A percentile compares a stretch with the other conserved stretches of the same genome.
Conservation (phyloP, 1,139 yeast species). For the Scheffersomyces lignicola region DNA sequence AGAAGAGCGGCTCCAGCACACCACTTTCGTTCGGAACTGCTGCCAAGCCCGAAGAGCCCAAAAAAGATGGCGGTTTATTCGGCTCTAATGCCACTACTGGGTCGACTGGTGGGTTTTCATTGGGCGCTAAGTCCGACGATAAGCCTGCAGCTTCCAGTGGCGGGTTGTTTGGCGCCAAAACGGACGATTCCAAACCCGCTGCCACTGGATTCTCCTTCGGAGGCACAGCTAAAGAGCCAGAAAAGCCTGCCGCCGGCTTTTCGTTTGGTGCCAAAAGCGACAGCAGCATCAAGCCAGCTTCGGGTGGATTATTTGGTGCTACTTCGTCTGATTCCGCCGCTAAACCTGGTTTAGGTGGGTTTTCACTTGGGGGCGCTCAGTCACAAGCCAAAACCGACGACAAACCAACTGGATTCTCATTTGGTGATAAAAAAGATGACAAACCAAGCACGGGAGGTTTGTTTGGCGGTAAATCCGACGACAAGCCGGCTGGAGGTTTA, state of each 20-base stretch:
- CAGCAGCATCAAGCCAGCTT: conserved; percentile 19
- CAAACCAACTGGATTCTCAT: conserved; percentile 15
- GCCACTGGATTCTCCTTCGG: conserved; percentile 22
- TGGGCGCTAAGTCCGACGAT: conserved; percentile 15
- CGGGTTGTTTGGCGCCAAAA: conserved; percentile 25
- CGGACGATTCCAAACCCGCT: conserved; percentile 18
- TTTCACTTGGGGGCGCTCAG: too few relatives aligned
- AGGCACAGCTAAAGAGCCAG: conserved; percentile 18
- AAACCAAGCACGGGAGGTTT: conserved; percentile 19
- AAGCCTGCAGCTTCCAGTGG: conserved; percentile 11
- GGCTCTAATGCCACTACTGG: conserved; percentile 18
- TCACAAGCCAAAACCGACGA: too few relatives aligned
- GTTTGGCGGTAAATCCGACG: conserved; percentile 21
- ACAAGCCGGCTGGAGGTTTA: conserved; percentile 18
- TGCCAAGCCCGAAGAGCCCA: conserved; percentile 19
- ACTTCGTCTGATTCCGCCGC: too few relatives aligned
- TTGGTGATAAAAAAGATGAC: conserved; percentile 25
- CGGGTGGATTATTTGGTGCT: conserved; percentile 17
- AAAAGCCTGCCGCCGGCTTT: conserved; percentile 16
- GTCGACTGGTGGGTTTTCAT: conserved; percentile 10
- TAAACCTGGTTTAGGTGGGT: too few relatives aligned
- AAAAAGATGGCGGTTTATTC: conserved; percentile 16
- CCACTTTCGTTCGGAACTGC: conserved; percentile 18
- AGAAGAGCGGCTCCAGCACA: conserved; percentile 19
- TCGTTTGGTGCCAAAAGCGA: conserved; percentile 27